Percentiles rank a stretch among this genome's conserved stretches.
phyloP scores from a whole-genome alignment of 495 filamentous ascomycete genomes.

The Penicillium malachiteum region DNA sequence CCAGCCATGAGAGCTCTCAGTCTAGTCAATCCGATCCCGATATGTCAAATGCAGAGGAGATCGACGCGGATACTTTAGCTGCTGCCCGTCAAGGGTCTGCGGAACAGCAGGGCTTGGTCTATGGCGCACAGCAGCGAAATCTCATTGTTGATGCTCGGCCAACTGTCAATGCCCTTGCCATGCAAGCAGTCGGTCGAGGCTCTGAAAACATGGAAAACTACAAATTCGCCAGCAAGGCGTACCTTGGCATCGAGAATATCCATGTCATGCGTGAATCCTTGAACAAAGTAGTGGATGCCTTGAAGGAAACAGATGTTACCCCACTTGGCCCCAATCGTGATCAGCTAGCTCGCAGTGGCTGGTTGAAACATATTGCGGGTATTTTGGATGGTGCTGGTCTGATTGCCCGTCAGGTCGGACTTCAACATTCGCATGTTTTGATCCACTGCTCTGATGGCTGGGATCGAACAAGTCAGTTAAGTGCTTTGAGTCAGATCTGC shows the following conservation, averaged over 20 bases:
- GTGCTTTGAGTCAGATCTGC: slow-evolving; percentile 89
- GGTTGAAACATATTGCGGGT: slow-evolving; percentile 86
- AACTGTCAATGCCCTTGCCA: slow-evolving; percentile 91
- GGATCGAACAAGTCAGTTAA: slow-evolving; percentile 95
- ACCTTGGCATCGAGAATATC: slow-evolving; percentile 98
- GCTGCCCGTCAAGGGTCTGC: slow-evolving; percentile 38
- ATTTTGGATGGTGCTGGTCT: slow-evolving; percentile 80
- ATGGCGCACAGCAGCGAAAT: slow-evolving; percentile 92
- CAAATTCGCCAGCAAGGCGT: slow-evolving; percentile 84
- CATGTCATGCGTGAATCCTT: slow-evolving; percentile 97
- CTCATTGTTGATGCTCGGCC: slow-evolving; percentile 96
- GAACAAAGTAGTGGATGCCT: slow-evolving; percentile 80
- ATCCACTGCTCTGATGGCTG: slow-evolving; percentile 99
- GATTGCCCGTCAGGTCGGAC: slow-evolving; percentile 84
- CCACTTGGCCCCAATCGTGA: slow-evolving; percentile 82
- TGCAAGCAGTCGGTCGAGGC: slow-evolving; percentile 90
- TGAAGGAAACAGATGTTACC: slow-evolving; percentile 91
- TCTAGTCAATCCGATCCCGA: slow-evolving; percentile 41
- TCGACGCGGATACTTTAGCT: slow-evolving; percentile 72
- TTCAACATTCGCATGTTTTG: slow-evolving; percentile 89
- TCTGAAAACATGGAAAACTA: slow-evolving; percentile 99
- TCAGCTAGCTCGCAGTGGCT: slow-evolving; percentile 76
- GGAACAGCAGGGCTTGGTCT: slow-evolving; percentile 58
- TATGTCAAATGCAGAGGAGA: slow-evolving; percentile 57
- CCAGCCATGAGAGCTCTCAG: slow-evolving; percentile 55